phyloP scores from a whole-genome alignment of 208 protist genomes.

The Zelonia costaricensis region DNA sequence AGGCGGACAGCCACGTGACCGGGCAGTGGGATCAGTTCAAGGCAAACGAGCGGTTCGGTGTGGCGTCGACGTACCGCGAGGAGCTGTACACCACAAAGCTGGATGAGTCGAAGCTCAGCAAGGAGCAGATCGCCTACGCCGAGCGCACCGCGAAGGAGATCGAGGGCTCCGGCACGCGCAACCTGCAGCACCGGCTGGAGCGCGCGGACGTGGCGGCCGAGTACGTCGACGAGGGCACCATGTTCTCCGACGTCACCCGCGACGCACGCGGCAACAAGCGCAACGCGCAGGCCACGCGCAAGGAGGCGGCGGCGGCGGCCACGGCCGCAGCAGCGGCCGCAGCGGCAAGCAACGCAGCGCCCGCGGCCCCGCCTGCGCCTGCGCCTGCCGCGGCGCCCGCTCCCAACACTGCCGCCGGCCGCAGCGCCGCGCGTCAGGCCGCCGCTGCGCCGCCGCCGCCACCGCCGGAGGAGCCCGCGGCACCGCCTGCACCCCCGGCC shows the following conservation, averaged over 20 bases:
- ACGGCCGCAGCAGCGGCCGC: constrained; percentile 27
- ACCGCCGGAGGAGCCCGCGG: constrained; percentile 15
- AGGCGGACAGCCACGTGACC: constrained; percentile 44
- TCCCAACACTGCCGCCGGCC: background rate
- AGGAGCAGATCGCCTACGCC: constrained; percentile 67
- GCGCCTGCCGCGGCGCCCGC: constrained; percentile 2
- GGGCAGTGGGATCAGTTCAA: constrained; percentile 91
- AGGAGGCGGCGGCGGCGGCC: constrained; percentile 9
- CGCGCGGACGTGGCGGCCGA: constrained; percentile 50
- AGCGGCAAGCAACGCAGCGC: background rate
- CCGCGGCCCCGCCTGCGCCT: too few relatives aligned
- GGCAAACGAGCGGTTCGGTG: constrained; percentile 82
- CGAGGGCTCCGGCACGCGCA: constrained; percentile 54
- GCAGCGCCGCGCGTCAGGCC: constrained; percentile 12
- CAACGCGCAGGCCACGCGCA: constrained; percentile 10
- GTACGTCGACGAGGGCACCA: constrained; percentile 67
- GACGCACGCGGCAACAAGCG: constrained; percentile 16
- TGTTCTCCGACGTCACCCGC: constrained; percentile 79
- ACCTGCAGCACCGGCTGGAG: constrained; percentile 74
- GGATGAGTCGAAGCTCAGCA: constrained; percentile 71
- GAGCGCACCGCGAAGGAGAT: constrained; percentile 81
- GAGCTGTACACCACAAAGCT: constrained; percentile 90
- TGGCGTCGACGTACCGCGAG: constrained; percentile 86
- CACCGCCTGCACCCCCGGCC: too few relatives aligned
- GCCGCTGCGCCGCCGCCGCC: constrained; percentile 10